phyloP scores from a whole-genome alignment of 352 stramenopile species.

The Phytophthora fragariae region DNA sequence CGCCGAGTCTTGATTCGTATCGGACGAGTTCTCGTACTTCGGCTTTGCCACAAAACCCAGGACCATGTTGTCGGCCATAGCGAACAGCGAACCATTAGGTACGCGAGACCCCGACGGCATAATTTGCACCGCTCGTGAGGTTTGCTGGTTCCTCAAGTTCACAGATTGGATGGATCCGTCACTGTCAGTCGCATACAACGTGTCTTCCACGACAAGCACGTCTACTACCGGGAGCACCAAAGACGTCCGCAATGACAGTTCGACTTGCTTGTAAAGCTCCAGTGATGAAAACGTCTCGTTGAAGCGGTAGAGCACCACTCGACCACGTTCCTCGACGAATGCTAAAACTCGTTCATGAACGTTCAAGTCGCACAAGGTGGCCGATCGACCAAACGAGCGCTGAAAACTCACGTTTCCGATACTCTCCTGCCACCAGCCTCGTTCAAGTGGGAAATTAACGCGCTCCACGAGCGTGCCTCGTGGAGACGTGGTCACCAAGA shows the following conservation, averaged over 20 bases:
- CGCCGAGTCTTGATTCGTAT: neutral
- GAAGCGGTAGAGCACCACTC: slow-evolving; percentile 40
- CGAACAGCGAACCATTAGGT: slow-evolving; percentile 26
- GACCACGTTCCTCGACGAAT: slow-evolving; percentile 36
- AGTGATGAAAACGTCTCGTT: slow-evolving; percentile 34
- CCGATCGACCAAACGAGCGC: slow-evolving; percentile 18
- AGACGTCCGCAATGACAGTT: slow-evolving; percentile 34
- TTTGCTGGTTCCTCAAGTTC: slow-evolving; percentile 56
- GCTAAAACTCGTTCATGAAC: slow-evolving; percentile 33
- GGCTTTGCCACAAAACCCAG: slow-evolving; percentile 27
- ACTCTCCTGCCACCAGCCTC: neutral
- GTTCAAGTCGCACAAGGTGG: slow-evolving; percentile 33
- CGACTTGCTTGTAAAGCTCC: slow-evolving; percentile 40
- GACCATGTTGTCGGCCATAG: slow-evolving; percentile 43
- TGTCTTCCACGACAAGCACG: slow-evolving; percentile 33
- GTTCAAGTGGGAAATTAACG: slow-evolving; percentile 29
- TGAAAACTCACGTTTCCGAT: slow-evolving; percentile 12
- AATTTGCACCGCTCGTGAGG: slow-evolving; percentile 40
- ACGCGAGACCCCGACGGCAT: slow-evolving; percentile 14
- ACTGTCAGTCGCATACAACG: slow-evolving; percentile 46
- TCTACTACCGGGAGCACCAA: slow-evolving; percentile 31
- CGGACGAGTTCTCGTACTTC: neutral
- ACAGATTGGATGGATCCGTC: slow-evolving; percentile 47
- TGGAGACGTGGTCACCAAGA: slow-evolving; percentile 38
- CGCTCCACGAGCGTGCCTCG: slow-evolving; percentile 26